Conservation (phyloP, 805 yeast genomes). For the Priceomyces castillae region DNA sequence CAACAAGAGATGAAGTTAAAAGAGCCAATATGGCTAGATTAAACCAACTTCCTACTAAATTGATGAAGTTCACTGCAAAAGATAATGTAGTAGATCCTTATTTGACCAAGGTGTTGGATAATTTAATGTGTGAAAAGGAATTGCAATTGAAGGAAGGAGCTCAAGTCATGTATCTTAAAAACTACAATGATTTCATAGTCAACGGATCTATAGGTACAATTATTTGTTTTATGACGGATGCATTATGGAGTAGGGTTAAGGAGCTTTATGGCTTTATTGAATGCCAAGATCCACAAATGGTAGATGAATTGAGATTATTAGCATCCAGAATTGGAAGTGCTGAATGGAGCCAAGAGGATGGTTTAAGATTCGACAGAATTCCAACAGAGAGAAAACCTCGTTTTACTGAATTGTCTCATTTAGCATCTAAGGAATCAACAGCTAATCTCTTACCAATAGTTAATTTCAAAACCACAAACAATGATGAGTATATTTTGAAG, state of each 20-base stretch:
- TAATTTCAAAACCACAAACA: constrained; percentile 39
- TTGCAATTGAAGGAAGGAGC: constrained; percentile 76
- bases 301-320: constrained; percentile 23
- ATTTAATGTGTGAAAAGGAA: constrained; percentile 67
- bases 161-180: constrained; percentile 92
- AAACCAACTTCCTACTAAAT: constrained; percentile 44
- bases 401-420: constrained; percentile 18
- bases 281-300: constrained; percentile 15
- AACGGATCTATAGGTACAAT: constrained; percentile 91
- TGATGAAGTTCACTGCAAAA: constrained; percentile 40
- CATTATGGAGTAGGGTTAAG: constrained; percentile 21
- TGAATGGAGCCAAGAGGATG: constrained; percentile 18
- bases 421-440: constrained; percentile 21
- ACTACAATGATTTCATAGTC: constrained; percentile 71
- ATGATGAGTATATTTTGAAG: constrained; percentile 23
- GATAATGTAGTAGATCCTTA: constrained; percentile 27
- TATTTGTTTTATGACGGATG: constrained; percentile 44
- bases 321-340: constrained; percentile 22
- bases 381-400: constrained; percentile 25
- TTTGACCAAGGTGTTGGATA: constrained; percentile 42
- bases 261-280: constrained; percentile 20
- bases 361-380: constrained; percentile 14
- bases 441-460: constrained; percentile 43
- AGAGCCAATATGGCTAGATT: constrained; percentile 54
- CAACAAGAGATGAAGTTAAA: constrained; percentile 85